Evolutionary conservation across 2,329 filamentous ascomycete genomes (phyloP), one percentile per base, ranked within the genome.

Genomic region (Fusarium chlamydosporum): DNA sequence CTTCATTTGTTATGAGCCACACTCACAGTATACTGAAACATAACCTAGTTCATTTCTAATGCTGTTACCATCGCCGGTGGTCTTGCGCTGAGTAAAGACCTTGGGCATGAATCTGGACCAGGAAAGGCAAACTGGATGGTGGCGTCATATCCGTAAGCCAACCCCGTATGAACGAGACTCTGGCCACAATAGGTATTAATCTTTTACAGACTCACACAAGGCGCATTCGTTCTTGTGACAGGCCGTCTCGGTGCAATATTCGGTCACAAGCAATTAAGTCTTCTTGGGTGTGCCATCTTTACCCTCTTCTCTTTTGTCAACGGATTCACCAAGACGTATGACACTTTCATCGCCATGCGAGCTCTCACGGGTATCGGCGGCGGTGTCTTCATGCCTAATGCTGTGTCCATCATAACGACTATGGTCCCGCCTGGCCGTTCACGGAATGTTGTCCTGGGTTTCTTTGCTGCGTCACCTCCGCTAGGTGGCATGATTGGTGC

Each of bases 201-300:
- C 0, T 7, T 23, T 3, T 3, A 1, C 0, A 84, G 82, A 3
- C 75, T 86, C 13, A 82, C 84, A 0, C 83, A 85, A 64, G 82
- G 85, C 4, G 81, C 84, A 3, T 86, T 87, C 61, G 84, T 88
- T 16, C 75, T 88, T 0, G 78, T 85, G 4, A 82, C 80, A 8
- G 85, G 85, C 7, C 81, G 85, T 1, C 75, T 87, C 2, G 85
- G 85, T 1, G 82, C 84, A 45, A 76, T 88, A 2, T 85, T 83
- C 65, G 86, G 86, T 6, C 84, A 86, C 71, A 82, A 83, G 53
- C 78, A 78, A 7, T 73, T 86, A 16, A 77, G 61, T 2, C 69
- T 85, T 2, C 57, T 78, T 53, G 86, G 84, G 8, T 80, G 79
- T 8, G 20, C 31, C 4, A 79, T 81, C 68, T 81, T 84, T 23